Base-by-base conservation (phyloP, 2,329 filamentous ascomycete species). In the Chaetomium sp. region DNA sequence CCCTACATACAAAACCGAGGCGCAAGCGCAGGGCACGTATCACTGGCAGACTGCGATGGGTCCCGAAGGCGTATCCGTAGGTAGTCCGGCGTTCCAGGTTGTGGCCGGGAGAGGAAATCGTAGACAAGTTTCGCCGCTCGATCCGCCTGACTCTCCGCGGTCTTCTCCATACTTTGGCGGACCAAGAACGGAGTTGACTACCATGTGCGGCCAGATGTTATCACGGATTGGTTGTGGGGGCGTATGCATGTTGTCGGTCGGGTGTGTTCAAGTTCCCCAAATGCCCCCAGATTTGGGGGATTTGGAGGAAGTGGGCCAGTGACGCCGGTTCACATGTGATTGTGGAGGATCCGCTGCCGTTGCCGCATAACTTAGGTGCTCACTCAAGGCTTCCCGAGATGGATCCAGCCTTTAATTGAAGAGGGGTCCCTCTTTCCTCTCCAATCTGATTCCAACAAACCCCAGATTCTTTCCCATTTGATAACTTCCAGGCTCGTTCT, bases 301-400 rank as follows among this genome's bases (percentile, higher is more conserved):
- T 54, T n/a, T 42, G 27, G 35, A 13, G 9, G 21, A 50, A 29
- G 23, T n/a, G 38, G 57, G 35, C 1, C 58, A 65, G 38, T 29
- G 45, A 49, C 19, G 47, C 50, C 56, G 23, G 21, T 4, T 57
- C 38, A 49, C 64, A 65, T 65, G 64, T 65, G 64, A 65, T 65
- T 57, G 60, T 45, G 45, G 13, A 45, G 27, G 45, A 56, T 54
- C 42, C 58, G 29, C n/a, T n/a, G n/a, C n/a, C n/a, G 50, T 13
- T 33, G 38, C 19, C 38, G 38, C 38, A 42, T 42, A n/a, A n/a
- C n/a, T n/a, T n/a, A n/a, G n/a, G n/a, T n/a, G 38, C 38, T 42
- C 38, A 42, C 38, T 16, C 38, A 7, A 42, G 38, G 16, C 38
- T 42, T 42, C 38, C 38, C 38, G 38, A 42, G 29, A 56, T 13